Conservation (phyloP, 495 filamentous ascomycete species). For the Oleoguttula mirabilis region DNA sequence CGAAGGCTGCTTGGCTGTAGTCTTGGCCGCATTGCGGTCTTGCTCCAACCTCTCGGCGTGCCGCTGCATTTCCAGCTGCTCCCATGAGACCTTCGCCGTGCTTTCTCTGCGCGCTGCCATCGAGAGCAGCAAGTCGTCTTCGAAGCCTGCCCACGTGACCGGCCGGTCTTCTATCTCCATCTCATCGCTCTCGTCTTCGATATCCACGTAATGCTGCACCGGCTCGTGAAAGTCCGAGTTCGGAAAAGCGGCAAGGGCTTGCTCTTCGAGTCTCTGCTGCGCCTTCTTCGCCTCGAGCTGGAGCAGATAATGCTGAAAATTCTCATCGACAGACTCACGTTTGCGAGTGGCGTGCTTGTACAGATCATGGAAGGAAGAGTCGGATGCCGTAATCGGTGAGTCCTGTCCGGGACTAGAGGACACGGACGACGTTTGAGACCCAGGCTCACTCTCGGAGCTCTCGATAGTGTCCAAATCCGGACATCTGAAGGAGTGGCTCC, state of each 20-base stretch:
- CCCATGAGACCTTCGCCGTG: constrained; percentile 30
- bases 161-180: constrained; percentile 21
- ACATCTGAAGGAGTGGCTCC: constrained; percentile 44
- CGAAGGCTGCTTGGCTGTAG: constrained; percentile 14
- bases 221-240: constrained; percentile 52
- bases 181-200: constrained; percentile 32
- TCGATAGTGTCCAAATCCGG: constrained; percentile 45
- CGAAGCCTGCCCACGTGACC: constrained; percentile 20
- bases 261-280: constrained; percentile 58
- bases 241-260: constrained; percentile 57
- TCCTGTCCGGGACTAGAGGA: constrained; percentile 38
- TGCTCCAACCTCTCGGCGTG: constrained; percentile 31
- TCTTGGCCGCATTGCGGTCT: constrained; percentile 21
- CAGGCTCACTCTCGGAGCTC: constrained; percentile 43
- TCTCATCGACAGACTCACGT: constrained; percentile 54
- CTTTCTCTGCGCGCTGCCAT: constrained; percentile 18
- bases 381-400: constrained; percentile 24
- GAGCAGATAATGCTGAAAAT: constrained; percentile 61
- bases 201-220: constrained; percentile 50
- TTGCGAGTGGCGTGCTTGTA: constrained; percentile 34
- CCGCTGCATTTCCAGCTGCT: constrained; percentile 33
- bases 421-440: constrained; percentile 36
- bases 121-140: constrained; percentile 22
- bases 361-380: constrained; percentile 22
- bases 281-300: constrained; percentile 64